Conservation (phyloP, 805 yeast genomes). For the Clavispora fructus region DNA sequence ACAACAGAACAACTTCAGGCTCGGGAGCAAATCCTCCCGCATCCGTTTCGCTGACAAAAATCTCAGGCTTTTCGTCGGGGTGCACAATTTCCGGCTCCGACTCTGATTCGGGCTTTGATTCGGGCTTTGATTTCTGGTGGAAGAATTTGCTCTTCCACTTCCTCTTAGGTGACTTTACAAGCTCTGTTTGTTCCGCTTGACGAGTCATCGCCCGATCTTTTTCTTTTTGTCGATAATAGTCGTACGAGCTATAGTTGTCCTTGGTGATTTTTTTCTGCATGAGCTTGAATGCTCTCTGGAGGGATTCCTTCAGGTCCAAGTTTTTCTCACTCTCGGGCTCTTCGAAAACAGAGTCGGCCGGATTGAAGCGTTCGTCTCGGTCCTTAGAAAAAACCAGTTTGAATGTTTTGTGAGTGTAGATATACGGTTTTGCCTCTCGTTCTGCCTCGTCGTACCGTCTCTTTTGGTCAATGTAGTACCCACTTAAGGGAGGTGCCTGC, state of each 20-base stretch:
- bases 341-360: slow-evolving; percentile 37
- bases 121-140: background rate
- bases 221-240: slow-evolving; percentile 25
- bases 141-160: background rate
- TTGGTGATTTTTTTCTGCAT: slow-evolving; percentile 25
- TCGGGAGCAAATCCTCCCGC: background rate
- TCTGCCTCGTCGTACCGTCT: slow-evolving; percentile 28
- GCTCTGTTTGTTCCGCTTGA: too few species aligned
- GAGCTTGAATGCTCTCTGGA: slow-evolving; percentile 23
- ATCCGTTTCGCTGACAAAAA: background rate
- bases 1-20: background rate
- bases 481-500: slow-evolving; percentile 12
- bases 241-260: slow-evolving; percentile 29
- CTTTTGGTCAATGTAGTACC: slow-evolving; percentile 35
- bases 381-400: slow-evolving; percentile 29
- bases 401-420: slow-evolving; percentile 37
- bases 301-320: slow-evolving; percentile 17
- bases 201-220: slow-evolving; percentile 3
- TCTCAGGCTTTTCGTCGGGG: background rate
- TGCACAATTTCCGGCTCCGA: background rate
- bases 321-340: slow-evolving; percentile 14
- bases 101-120: background rate
- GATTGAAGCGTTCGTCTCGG: slow-evolving; percentile 31
- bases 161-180: too few species aligned
- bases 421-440: slow-evolving; percentile 23